phyloP scores from a whole-genome alignment of 2,329 filamentous ascomycete species.

The Gnomoniopsis smithogilvyi region DNA sequence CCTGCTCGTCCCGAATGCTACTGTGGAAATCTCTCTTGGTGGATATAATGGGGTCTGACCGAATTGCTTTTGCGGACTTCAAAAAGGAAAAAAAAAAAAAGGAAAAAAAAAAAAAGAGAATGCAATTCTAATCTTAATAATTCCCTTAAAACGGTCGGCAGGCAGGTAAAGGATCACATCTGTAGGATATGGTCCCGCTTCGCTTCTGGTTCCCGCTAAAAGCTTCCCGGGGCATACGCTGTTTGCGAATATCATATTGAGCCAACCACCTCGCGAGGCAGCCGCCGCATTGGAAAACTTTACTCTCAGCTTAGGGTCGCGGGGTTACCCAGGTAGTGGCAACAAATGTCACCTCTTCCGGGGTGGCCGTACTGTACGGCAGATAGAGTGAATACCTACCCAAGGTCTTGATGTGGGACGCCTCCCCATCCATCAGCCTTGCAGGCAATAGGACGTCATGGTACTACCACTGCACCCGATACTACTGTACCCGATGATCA shows the following conservation, averaged over 20 bases:
- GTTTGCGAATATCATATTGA: not conserved
- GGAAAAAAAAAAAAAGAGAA: no score
- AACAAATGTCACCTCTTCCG: not conserved
- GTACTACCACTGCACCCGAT: no score
- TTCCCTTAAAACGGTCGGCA: not conserved
- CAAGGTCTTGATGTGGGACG: not conserved
- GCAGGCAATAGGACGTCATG: not conserved
- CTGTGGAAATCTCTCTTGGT: not conserved
- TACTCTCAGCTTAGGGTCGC: not conserved
- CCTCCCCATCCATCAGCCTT: not conserved
- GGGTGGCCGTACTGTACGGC: not conserved
- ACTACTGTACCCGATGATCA: not conserved
- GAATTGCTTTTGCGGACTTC: not conserved
- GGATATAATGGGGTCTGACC: not conserved
- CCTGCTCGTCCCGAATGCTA: not conserved
- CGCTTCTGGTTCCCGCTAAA: not conserved
- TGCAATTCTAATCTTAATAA: not conserved
- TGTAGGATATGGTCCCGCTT: not conserved
- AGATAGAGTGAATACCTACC: conserved; percentile 1
- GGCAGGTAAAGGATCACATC: not conserved
- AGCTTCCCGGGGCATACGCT: not conserved
- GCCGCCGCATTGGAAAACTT: conserved; percentile 3
- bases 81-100: no score
- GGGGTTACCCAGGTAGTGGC: not conserved
- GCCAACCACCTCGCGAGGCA: conserved; percentile 1